phyloP scores from a whole-genome alignment of 2,329 filamentous ascomycete genomes.

The Anthostomella pinea region DNA sequence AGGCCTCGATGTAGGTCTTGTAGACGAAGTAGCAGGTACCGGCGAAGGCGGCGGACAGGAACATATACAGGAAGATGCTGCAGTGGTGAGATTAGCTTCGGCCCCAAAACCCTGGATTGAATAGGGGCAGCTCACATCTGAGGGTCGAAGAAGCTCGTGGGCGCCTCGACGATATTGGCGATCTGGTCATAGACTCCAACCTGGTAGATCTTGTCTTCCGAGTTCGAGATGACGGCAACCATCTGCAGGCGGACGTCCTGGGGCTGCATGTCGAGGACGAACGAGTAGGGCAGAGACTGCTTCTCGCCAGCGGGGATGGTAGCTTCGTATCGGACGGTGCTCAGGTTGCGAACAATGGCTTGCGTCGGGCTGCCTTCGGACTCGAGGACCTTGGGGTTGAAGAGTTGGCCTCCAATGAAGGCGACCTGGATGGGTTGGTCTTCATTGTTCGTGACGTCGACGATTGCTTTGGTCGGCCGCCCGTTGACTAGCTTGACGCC shows the following conservation, averaged over 20 bases:
- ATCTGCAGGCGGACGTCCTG: slow-evolving; percentile 82
- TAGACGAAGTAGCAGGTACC: slow-evolving; percentile 94
- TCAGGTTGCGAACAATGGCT: slow-evolving; percentile 79
- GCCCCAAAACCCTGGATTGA: slow-evolving; percentile 9
- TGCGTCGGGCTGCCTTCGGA: slow-evolving; percentile 45
- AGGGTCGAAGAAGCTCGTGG: slow-evolving; percentile 88
- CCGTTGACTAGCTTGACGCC: slow-evolving; percentile 96
- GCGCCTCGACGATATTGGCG: slow-evolving; percentile 84
- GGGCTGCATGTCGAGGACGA: slow-evolving; percentile 88
- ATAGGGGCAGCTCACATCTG: slow-evolving; percentile 70
- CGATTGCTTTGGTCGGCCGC: slow-evolving; percentile 74
- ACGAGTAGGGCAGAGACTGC: slow-evolving; percentile 75
- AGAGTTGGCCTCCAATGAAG: slow-evolving; percentile 74
- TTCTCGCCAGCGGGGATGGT: slow-evolving; percentile 73
- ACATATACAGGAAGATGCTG: slow-evolving; percentile 96
- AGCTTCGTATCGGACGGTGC: slow-evolving; percentile 69
- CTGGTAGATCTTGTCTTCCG: slow-evolving; percentile 68
- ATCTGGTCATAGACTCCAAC: slow-evolving; percentile 77
- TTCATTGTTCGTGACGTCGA: slow-evolving; percentile 85
- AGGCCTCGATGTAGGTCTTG: slow-evolving; percentile 93
- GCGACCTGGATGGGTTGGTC: slow-evolving; percentile 69
- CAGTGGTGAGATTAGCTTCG: slow-evolving; percentile 45
- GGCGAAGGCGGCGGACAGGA: slow-evolving; percentile 75
- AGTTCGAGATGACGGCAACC: slow-evolving; percentile 67
- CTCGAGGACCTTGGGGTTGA: slow-evolving; percentile 52